A percentile compares a stretch with the other conserved stretches of the same genome.
Conservation (phyloP, 2,329 filamentous ascomycete species). For the Gyromitra esculenta region DNA sequence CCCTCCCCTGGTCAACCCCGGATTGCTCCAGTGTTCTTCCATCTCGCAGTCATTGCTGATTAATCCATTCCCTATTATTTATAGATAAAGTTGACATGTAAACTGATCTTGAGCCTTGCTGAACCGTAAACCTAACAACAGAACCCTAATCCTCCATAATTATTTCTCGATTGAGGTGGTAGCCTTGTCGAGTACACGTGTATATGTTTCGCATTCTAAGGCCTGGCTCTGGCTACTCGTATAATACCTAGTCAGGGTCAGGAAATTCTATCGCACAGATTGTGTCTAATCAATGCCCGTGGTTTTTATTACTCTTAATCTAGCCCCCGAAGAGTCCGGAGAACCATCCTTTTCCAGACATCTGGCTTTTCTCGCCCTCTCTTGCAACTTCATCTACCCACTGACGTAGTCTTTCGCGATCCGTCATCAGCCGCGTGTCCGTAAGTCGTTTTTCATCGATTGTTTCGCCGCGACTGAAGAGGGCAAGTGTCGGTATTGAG, state of each 20-base stretch:
- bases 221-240: neutral
- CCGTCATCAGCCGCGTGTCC: conserved; percentile 65
- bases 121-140: neutral
- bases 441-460: conserved; percentile 65
- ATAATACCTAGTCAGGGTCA: neutral
- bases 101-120: too few relatives aligned
- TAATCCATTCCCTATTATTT: too few relatives aligned
- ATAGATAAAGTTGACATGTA: too few relatives aligned
- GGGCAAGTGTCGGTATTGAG: conserved; percentile 68
- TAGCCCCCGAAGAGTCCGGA: conserved; percentile 5
- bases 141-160: neutral
- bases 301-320: neutral
- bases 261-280: neutral
- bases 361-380: neutral
- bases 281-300: neutral
- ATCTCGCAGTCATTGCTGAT: too few relatives aligned
- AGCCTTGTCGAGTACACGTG: too few relatives aligned
- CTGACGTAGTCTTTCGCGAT: conserved; percentile 65
- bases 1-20: too few relatives aligned
- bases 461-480: conserved; percentile 68
- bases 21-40: too few relatives aligned
- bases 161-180: neutral
- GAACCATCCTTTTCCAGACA: conserved; percentile 10
- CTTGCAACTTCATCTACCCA: conserved; percentile 62
- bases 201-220: neutral